Evolutionary conservation across 1,284 basidiomycete species (phyloP).

Genomic region (Gyrodon tennesseensis): DNA sequence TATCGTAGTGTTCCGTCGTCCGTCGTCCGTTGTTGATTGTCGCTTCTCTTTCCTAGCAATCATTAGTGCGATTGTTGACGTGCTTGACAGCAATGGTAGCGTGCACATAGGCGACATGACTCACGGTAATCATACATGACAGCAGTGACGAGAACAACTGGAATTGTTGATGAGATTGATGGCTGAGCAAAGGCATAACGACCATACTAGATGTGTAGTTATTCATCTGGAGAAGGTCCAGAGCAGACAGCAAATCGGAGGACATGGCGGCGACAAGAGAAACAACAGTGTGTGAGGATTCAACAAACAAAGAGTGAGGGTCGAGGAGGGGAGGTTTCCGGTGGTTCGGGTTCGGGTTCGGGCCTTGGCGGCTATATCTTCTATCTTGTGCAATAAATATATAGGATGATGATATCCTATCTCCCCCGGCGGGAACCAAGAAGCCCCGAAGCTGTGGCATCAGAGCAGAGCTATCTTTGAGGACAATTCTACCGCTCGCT

Average conservation of each 20-base stretch:
- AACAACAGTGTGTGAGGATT: not conserved
- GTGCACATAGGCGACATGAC: not conserved
- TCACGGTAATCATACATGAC: constrained; percentile 16
- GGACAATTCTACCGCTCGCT: no score
- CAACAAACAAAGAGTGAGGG: not conserved
- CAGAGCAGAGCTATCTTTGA: no score
- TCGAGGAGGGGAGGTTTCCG: not conserved
- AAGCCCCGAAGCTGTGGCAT: no score
- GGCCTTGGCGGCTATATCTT: not conserved
- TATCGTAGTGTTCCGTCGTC: no score
- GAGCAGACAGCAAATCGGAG: not conserved
- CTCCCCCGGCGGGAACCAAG: no score
- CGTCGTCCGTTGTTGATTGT: no score
- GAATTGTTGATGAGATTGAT: not conserved
- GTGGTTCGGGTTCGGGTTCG: not conserved
- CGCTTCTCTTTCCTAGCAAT: no score
- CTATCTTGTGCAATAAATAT: not conserved
- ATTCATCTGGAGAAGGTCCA: not conserved
- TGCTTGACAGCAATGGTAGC: not conserved
- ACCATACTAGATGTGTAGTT: constrained; percentile 4
- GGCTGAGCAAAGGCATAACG: not conserved
- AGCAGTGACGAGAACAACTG: not conserved
- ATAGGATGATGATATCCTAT: no score
- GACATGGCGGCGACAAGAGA: not conserved
- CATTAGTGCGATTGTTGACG: no score